A percentile compares a stretch with the other conserved stretches of the same genome.
These are phyloP conservation scores for Umbelopsis isabellina DNA, from an alignment of 192 early-diverging fungal genomes.

Conservation along the genomic window DNA sequence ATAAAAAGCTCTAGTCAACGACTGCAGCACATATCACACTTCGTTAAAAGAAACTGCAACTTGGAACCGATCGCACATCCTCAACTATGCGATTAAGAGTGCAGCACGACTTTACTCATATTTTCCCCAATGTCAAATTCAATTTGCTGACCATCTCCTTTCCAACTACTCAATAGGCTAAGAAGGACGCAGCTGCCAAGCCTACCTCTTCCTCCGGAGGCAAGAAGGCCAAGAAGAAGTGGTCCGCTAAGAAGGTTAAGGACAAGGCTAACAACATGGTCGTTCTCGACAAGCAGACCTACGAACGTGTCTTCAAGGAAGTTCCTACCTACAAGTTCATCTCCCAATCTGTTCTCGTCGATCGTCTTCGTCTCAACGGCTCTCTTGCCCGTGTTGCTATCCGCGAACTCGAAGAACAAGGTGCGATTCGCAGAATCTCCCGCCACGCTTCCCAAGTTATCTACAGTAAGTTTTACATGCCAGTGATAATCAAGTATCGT, in stretches of 20 bases:
- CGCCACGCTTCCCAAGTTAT: conserved; percentile 91
- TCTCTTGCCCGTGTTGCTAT: conserved; percentile 95
- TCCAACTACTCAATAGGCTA: conserved; percentile 44
- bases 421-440: conserved; percentile 90
- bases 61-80: no score
- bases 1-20: no score
- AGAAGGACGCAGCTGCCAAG: conserved; percentile 65
- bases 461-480: conserved; percentile 58
- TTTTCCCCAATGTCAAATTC: neutral
- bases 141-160: neutral
- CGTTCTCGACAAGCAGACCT: conserved; percentile 94
- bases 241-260: conserved; percentile 99
- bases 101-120: neutral
- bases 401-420: conserved; percentile 89
- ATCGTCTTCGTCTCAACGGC: conserved; percentile 97
- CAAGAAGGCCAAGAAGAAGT: conserved; percentile 84
- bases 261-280: conserved; percentile 99
- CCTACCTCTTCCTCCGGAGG: conserved; percentile 60
- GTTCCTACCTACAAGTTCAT: conserved; percentile 99
- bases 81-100: no score
- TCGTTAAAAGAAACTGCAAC: no score
- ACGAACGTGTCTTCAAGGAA: conserved; percentile 99
- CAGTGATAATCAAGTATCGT: neutral
- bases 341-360: conserved; percentile 96
- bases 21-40: no score